Evolutionary conservation across 768 basidiomycete species (phyloP), one percentile per base, ranked within the genome.

Genomic region (Phanerochaete carnosa): DNA sequence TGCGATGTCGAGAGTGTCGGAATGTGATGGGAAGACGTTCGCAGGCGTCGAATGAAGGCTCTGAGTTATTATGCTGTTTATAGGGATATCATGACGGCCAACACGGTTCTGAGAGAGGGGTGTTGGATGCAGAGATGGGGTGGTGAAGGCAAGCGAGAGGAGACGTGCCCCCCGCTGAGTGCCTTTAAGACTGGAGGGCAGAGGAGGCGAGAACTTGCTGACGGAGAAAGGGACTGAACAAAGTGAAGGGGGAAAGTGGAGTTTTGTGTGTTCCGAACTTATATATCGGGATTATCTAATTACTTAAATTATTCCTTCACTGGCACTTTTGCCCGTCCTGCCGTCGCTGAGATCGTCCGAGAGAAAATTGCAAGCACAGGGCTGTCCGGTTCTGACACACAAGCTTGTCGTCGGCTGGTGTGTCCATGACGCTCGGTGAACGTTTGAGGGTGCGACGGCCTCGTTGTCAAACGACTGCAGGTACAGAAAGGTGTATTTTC

Each of bases 21-120:
- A 23, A 37, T 50, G 55, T 59, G 66, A 66, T 65, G 33, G 33
- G 55, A 37, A 45, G 51, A 50, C 59, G 55, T 54, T 47, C 26
- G 35, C 53, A 62, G 60, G 59, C 62, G 67, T 70, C 46, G 57
- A 57, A 19, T 43, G 55, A 61, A 62, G 66, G 59, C 32, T 54
- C 16, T 22, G 62, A 55, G 37, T 57, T 51, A 53, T 52, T 55
- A 55, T 55, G 35, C 25, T 12, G 67, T 73, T 74, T 75, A 74
- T 71, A 65, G 72, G 62, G 72, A 65, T 67, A 71, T 74, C 75
- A 77, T 77, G 75, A 71, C 68, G 69, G 63, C 66, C 58, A 63
- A 63, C 60, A 73, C 69, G 74, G 70, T 71, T 49, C 47, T 35
- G 64, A 63, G 58, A 45, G 54, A 58, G 35, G 51, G 58, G 22